Evolutionary conservation across 345 rosid genomes (phyloP), one percentile per base, ranked within the genome.

Genomic region (Eucalyptus tenuipes): DNA sequence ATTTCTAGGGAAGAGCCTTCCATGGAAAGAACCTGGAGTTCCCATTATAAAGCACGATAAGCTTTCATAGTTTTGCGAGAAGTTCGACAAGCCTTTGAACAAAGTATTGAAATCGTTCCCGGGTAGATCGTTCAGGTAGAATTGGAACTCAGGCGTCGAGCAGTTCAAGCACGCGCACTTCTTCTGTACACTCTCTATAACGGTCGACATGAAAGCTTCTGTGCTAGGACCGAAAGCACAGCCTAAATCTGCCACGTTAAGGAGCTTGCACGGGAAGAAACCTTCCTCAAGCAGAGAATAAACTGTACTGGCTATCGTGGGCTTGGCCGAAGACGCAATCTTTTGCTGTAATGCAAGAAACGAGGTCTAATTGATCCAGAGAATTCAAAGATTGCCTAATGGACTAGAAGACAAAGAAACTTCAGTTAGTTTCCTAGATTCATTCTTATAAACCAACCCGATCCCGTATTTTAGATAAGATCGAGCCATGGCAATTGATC

Each of bases 91-190:
- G 11, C 87, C 79, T 25, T 88, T 40, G 68, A 92, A 92, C 40
- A 92, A 64, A 7, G 90, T 86, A 57, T 90, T 92, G 86, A 92
- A 92, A 71, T 92, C 93, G 29, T 90, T 92, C 8, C 87, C 85
- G 1, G 47, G 87, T 22, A 92, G 91, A 52, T 92, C 92, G 42
- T 92, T 88, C 48, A 92, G 82, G 47, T 80, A 89, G 25, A 90
- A 61, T 14, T 53, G 89, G 11, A 89, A 2, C 13, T 88, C 90
- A 8, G 92, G 92, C 10, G 49, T 8, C 31, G 42, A n/a, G 15
- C 24, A 18, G n/a, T 79, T 80, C 52, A 64, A 45, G 18, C 48
- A 55, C 5, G 2, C 12, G 68, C 90, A 85, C 53, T 13, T 81
- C 10, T 37, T 29, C 8, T 64, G 33, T 5, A 87, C 88, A 1